Evolutionary conservation across 1,139 yeast genomes (phyloP), one percentile per base, ranked within the genome.

Genomic region (Kodamaea sp.): DNA sequence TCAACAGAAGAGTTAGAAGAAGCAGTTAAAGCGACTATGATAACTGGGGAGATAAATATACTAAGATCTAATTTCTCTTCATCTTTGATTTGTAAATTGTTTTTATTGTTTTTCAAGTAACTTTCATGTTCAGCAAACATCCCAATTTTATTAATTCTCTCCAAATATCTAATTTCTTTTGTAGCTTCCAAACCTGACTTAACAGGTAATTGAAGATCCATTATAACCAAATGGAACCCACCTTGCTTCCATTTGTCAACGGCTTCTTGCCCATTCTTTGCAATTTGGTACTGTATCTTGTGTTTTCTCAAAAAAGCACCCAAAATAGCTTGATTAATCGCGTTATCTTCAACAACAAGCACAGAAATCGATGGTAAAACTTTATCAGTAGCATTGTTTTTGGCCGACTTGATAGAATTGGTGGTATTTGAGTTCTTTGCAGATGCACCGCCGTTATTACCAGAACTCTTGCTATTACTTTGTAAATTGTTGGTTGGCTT

Each of bases 161-260:
- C 98, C 39, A 89, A 66, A 35, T 90, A 73, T 39, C 98, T 70
- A 31, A 90, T 90, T 52, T 87, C 95, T 55, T 84, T 84, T 3
- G 97, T 85, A 6, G 95, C 97, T 45, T 89, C 96, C 29, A 90
- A 78, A 27, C 97, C 97, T 2, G 95, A 84, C 73, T 89, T 80
- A 2, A 88, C 95, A 0, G 97, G 97, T 42, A 90, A 70, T 60
- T 90, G 97, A 52, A 90, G 84, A 67, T 90, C 97, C 97, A 90
- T 90, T 35, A 90, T 73, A 31, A 92, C 94, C 44, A 90, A 69
- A 58, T 90, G 97, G 53, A 84, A 86, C 1, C 96, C 96, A 9
- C 97, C 97, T 44, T 76, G 79, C 45, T 87, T 73, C 97, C 97
- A 90, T 59, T 82, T 85, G 47, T 87, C 95, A 4, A 90, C 78